Base-by-base conservation (phyloP, 192 early-diverging fungal species). In the Entomortierella parvispora region DNA sequence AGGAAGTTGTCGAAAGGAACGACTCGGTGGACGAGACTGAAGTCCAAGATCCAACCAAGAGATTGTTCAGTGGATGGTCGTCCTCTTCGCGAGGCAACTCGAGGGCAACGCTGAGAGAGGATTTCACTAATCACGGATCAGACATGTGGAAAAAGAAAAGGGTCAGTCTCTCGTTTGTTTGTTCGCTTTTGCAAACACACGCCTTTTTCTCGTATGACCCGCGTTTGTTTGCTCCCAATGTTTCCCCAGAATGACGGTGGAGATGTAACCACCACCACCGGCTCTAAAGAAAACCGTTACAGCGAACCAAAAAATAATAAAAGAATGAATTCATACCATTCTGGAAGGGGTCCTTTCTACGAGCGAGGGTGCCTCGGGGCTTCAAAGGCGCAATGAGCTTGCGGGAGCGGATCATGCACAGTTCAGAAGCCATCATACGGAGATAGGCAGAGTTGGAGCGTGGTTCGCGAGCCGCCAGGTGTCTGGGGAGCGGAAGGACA, bases 351-450 rank as follows among this genome's bases (percentile, higher is more conserved):
- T 86, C 82, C 20, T 62, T 68, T 29, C 85, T 47, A 47, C 75
- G 55, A 32, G 80, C 72, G 7, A 86, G 69, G 46, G 62, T 78
- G 10, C 68, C 81, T 63, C 85, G 65, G 6, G 80, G 82, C 57
- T 69, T 81, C 7, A 86, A 60, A 2, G 84, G 82, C 40, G 71
- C 76, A 15, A 83, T 68, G 48, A 86, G 52, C 45, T 86, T 86
- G 42, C 81, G 65, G 15, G 82, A 57, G 9, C 84, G 76, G 59
- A 86, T 86, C 84, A 86, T 86, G 46, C 83, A 83, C 46, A 83
- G 48, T 42, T 86, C 84, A 28, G 80, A 68, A 31, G 79, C 80
- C 57, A 86, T 72, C 63, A 83, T 86, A 7, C 84, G 71, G n/a
- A 86, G 51, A 62, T 86, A 81, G 51, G 70, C 79, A 11, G 82